Base-by-base conservation (phyloP, 306 rosid species). In the Sesbania bispinosa region DNA sequence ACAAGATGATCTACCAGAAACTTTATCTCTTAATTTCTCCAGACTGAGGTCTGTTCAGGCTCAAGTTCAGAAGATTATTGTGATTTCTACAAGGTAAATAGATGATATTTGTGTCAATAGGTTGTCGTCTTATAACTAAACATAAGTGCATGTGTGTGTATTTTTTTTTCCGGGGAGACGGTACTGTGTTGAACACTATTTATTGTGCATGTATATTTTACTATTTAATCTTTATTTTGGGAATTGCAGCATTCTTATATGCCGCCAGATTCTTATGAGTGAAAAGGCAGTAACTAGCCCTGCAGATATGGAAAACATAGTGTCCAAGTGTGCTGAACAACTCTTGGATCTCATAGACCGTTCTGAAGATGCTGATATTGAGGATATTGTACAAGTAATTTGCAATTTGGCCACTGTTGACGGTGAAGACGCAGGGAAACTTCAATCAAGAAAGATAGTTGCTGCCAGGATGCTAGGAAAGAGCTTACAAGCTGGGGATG, bases 401-500 rank as follows among this genome's bases (percentile, higher is more conserved):
- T 77, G 87, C 71, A 70, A 74, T 57, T 63, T 83, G 24, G 73
- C 85, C 2, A 38, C 21, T n/a, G 80, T 65, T 20, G 80, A 74
- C 0, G 79, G 69, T 5, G 85, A 81, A 78, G 90, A n/a, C 61
- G 11, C 59, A 0, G 81, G 60, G 66, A 81, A 79, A 75, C 73
- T 84, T 47, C 74, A 75, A 23, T 73, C 90, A 20, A 75, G 90
- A 76, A 94, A 80, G 81, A 59, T 5, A 30, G 95, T 94, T 14
- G 81, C 83, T 48, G 78, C 79, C 14, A 80, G 99, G 83, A 85
- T 91, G 90, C 10, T 94, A 42, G 86, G 83, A 1, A 94, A 81
- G 88, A 91, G 96, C 82, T 66, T 94, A 77, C 97, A 89, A 77
- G 88, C 96, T 32, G 99, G 91, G 71, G 96, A 94, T 62, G 79